Evolutionary conservation across 2,329 filamentous ascomycete species (phyloP).

Genomic region (Fusarium metavorans): DNA sequence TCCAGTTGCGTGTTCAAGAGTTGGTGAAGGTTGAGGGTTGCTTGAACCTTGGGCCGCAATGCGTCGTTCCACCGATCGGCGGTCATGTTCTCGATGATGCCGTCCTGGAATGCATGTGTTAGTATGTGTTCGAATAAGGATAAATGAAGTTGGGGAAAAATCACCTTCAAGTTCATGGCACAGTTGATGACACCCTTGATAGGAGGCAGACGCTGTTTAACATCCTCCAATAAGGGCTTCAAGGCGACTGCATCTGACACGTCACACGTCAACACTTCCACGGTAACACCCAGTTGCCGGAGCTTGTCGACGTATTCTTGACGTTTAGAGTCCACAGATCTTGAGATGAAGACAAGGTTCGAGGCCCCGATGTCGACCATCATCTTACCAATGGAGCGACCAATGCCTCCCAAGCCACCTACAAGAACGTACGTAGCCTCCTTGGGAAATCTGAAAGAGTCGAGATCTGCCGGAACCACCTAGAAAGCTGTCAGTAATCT

Average conservation of each 20-base stretch:
- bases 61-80: neutral
- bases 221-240: neutral
- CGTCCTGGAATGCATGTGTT: neutral
- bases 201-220: neutral
- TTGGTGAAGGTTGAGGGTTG: neutral
- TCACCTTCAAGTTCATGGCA: neutral
- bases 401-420: neutral
- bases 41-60: neutral
- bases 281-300: neutral
- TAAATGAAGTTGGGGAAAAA: neutral
- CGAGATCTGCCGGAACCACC: neutral
- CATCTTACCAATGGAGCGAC: neutral
- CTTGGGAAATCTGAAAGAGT: neutral
- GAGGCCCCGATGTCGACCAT: neutral
- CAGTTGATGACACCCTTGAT: neutral
- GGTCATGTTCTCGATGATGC: neutral
- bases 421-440: neutral
- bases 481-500: neutral
- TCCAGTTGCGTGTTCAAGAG: neutral
- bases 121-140: neutral
- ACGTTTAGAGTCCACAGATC: neutral
- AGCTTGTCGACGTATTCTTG: neutral
- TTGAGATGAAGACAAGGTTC: neutral
- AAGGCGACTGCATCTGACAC: neutral
- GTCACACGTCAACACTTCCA: neutral